Percentiles rank a stretch among this genome's conserved stretches.
Conservation (phyloP, 2,329 filamentous ascomycete genomes). For the Beauveria scarabaeidicola region DNA sequence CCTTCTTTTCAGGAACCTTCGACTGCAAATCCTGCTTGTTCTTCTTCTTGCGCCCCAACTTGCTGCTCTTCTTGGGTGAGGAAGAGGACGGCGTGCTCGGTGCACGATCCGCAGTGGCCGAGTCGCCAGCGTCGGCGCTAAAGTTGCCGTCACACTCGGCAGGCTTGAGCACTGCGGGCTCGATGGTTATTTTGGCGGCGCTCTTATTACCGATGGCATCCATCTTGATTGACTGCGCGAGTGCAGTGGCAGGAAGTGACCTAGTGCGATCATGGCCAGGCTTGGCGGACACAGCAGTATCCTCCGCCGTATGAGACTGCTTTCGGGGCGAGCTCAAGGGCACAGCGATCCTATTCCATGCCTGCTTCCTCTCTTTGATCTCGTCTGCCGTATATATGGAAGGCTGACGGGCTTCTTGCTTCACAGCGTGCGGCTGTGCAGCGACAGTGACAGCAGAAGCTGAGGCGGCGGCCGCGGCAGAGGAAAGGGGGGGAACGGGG, state of each 20-base stretch:
- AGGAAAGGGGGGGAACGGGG: not conserved
- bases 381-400: slow-evolving; percentile 23
- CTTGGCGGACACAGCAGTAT: not conserved
- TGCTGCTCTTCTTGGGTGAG: slow-evolving; percentile 6
- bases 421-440: not conserved
- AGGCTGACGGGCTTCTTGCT: not conserved
- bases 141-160: not conserved
- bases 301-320: not conserved
- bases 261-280: slow-evolving; percentile 1
- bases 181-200: too few species aligned
- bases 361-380: slow-evolving; percentile 23
- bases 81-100: not conserved
- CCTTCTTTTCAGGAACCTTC: not conserved
- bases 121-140: not conserved
- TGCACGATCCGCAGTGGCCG: not conserved
- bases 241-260: not conserved
- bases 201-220: not conserved
- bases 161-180: not conserved
- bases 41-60: not conserved
- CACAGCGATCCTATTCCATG: slow-evolving; percentile 27
- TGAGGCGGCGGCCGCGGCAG: not conserved
- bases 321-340: slow-evolving; percentile 20
- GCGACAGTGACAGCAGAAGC: not conserved
- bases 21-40: slow-evolving; percentile 2
- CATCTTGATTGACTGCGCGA: not conserved